phyloP scores from a whole-genome alignment of 2,329 filamentous ascomycete species.

The Exserohilum rostratum region DNA sequence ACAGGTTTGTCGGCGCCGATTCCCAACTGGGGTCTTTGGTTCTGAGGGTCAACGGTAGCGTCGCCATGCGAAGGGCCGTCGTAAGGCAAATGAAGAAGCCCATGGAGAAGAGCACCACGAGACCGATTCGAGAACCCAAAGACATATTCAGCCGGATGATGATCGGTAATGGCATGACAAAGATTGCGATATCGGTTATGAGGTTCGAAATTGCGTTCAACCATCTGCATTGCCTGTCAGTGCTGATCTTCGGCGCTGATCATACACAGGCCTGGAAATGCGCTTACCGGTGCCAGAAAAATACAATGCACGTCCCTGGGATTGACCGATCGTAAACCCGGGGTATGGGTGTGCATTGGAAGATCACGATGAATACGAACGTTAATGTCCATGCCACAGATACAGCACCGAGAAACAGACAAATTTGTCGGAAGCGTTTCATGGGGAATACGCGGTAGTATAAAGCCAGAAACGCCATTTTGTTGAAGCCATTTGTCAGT shows the following conservation, averaged over 20 bases:
- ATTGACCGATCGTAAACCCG: conserved; percentile 22
- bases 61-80: conserved; percentile 35
- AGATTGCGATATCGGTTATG: conserved; percentile 28
- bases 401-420: conserved; percentile 20
- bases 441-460: conserved; percentile 35
- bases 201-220: conserved; percentile 28
- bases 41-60: conserved; percentile 24
- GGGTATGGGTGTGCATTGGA: conserved; percentile 29
- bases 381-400: conserved; percentile 24
- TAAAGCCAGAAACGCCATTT: conserved; percentile 33
- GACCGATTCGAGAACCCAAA: conserved; percentile 21
- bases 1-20: conserved; percentile 34
- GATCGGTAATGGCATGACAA: conserved; percentile 30
- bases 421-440: conserved; percentile 22
- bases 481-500: conserved; percentile 33
- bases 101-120: conserved; percentile 32
- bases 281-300: conserved; percentile 29
- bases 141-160: conserved; percentile 32
- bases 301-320: conserved; percentile 28
- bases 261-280: neutral
- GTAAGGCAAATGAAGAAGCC: conserved; percentile 37
- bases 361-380: conserved; percentile 26
- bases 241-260: neutral
- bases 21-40: conserved; percentile 30
- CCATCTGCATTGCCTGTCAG: conserved; percentile 18